Conservation (phyloP, 495 filamentous ascomycete genomes). For the Lepraria neglecta region DNA sequence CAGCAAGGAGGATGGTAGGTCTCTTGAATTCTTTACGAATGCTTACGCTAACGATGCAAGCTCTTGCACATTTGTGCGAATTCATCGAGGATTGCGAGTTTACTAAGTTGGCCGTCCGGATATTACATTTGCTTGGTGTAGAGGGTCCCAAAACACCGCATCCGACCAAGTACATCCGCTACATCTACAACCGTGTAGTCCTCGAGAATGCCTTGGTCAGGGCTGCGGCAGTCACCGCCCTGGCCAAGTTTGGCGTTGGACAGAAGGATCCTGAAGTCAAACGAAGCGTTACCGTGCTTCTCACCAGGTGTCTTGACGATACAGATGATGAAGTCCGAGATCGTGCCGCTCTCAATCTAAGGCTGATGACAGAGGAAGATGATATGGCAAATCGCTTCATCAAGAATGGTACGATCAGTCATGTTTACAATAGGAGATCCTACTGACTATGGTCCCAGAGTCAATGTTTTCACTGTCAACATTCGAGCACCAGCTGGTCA, state of each 20-base stretch:
- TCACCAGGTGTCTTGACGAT: conserved; percentile 92
- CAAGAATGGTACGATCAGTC: conserved; percentile 67
- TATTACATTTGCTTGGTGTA: conserved; percentile 84
- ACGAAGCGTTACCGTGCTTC: conserved; percentile 83
- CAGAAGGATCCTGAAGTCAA: conserved; percentile 97
- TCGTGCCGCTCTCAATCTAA: conserved; percentile 85
- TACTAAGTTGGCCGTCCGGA: conserved; percentile 92
- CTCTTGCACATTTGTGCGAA: conserved; percentile 92
- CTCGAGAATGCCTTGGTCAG: conserved; percentile 94
- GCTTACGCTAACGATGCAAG: conserved; percentile 35
- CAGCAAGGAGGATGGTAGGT: conserved; percentile 81
- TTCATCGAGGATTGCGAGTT: conserved; percentile 99
- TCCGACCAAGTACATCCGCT: conserved; percentile 97
- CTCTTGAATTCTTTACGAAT: conserved; percentile 1
- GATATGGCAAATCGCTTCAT: conserved; percentile 78
- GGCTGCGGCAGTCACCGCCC: conserved; percentile 88
- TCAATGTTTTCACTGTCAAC: conserved; percentile 86
- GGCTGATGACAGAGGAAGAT: conserved; percentile 81
- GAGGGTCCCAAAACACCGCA: conserved; percentile 94
- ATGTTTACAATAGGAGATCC: background rate
- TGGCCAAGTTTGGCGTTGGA: conserved; percentile 95
- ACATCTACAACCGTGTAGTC: conserved; percentile 98
- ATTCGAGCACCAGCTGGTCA: conserved; percentile 94
- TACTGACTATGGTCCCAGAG: conserved; percentile 27
- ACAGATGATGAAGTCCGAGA: conserved; percentile 97